phyloP scores from a whole-genome alignment of 768 basidiomycete species.

The Sarcodon aspratus region DNA sequence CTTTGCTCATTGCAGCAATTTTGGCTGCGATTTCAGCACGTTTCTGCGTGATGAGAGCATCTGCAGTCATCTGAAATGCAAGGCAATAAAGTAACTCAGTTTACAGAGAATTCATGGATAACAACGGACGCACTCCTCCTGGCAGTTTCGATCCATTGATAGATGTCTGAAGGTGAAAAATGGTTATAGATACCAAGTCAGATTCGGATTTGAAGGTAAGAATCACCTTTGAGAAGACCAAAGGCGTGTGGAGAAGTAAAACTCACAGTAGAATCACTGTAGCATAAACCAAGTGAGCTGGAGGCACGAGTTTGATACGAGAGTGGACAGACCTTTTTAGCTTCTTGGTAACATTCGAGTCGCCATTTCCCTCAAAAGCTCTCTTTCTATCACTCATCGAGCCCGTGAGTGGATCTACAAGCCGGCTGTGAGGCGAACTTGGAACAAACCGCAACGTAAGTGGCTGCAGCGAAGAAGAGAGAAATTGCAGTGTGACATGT shows the following conservation, averaged over 20 bases:
- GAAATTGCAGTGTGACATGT: neutral
- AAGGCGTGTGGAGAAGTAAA: conserved; percentile 13
- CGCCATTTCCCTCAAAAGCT: conserved; percentile 42
- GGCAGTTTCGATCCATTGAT: conserved; percentile 27
- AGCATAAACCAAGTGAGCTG: conserved; percentile 12
- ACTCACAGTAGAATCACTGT: conserved; percentile 65
- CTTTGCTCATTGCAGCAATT: conserved; percentile 60
- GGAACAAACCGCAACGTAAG: neutral
- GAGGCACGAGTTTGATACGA: neutral
- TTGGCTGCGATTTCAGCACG: conserved; percentile 80
- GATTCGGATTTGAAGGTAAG: conserved; percentile 31
- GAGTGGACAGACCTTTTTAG: conserved; percentile 45
- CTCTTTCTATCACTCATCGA: conserved; percentile 63
- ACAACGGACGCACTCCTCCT: neutral
- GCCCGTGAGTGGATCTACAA: neutral
- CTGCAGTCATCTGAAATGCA: conserved; percentile 29
- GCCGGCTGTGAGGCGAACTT: neutral
- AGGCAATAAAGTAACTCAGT: neutral
- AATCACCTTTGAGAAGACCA: conserved; percentile 60
- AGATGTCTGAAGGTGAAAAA: conserved; percentile 35
- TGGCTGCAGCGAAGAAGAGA: neutral
- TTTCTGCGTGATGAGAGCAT: conserved; percentile 72
- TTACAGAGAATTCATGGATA: neutral
- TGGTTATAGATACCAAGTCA: conserved; percentile 62
- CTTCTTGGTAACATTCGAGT: conserved; percentile 41